Base-by-base conservation (phyloP, 2,329 filamentous ascomycete species). In the Beauveria pseudobassiana region DNA sequence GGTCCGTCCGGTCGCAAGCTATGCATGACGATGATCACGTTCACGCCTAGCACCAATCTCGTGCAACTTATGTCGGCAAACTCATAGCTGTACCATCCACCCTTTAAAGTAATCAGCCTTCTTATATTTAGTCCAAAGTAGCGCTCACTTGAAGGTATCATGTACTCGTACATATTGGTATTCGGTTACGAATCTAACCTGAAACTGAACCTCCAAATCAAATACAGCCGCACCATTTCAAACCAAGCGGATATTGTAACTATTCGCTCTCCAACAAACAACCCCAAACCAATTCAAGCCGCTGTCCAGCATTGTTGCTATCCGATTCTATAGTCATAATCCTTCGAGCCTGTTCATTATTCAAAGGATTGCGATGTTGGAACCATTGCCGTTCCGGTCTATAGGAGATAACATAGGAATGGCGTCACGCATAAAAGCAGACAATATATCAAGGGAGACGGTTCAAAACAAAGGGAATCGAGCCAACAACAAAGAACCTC, bases 11-110 rank as follows among this genome's bases (percentile, higher is more conserved):
- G 52, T 54, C 38, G 22, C 18, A 9, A 24, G 12, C n/a, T 22
- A 30, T 45, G 53, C 53, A 45, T 45, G 5, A 55, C 30, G 53
- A 55, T 45, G 53, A 55, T 55, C 53, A n/a, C 53, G 53, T 55
- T 55, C 53, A 28, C 16, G 40, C n/a, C n/a, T 34, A 4, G 12
- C 18, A 40, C 20, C 18, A n/a, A 22, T 45, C 53, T 16, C 22
- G 20, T 38, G n/a, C 50, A 38, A 52, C 22, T 7, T 24, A 14
- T 24, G 45, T 22, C 20, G 10, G 20, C 24, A n/a, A 24, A 16
- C 34, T 38, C 16, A 38, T 12, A 38, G 34, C 34, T 38, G 12
- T 38, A 38, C 34, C 34, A 38, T 14, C 34, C 34, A 38, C 34
- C 34, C 34, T 38, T 14, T 5, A 14, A 38, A 1, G 2, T 16